Evolutionary conservation across 192 early-diverging fungal species (phyloP).

Genomic region (Coemansia sp.): DNA sequence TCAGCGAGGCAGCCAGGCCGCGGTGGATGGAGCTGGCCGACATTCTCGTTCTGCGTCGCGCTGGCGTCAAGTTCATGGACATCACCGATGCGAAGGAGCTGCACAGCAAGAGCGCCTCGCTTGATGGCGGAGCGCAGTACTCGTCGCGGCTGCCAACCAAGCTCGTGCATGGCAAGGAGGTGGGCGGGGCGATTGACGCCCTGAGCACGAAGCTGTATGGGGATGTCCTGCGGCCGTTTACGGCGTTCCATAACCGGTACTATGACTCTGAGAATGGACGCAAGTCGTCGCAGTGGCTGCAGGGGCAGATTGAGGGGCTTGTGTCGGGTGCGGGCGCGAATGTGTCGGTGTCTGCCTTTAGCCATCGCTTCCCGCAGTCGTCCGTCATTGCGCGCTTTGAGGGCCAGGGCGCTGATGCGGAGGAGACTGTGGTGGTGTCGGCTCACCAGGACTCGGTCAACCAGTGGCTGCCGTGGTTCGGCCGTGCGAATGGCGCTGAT

Average conservation of each 20-base stretch:
- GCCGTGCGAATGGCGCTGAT: conserved; percentile 73
- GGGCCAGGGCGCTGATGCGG: conserved; percentile 51
- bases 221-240: conserved; percentile 69
- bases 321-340: conserved; percentile 41
- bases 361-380: conserved; percentile 80
- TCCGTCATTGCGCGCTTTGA: conserved; percentile 82
- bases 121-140: background rate
- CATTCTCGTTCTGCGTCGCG: conserved; percentile 65
- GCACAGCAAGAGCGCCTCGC: conserved; percentile 8
- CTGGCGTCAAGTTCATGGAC: conserved; percentile 78
- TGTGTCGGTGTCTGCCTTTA: conserved; percentile 72
- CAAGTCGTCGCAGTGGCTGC: conserved; percentile 70
- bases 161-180: conserved; percentile 60
- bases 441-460: conserved; percentile 94
- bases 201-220: conserved; percentile 70
- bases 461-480: conserved; percentile 74
- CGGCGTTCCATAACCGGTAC: conserved; percentile 85
- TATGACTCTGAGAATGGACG: conserved; percentile 73
- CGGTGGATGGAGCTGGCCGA: conserved; percentile 61
- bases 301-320: conserved; percentile 55
- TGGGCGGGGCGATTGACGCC: conserved; percentile 56
- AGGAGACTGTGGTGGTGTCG: conserved; percentile 72
- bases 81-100: conserved; percentile 73
- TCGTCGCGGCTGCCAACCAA: conserved; percentile 50
- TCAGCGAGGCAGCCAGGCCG: conserved; percentile 54